Base-by-base conservation (phyloP, 352 stramenopile genomes). In the Achlya hypogyna region DNA sequence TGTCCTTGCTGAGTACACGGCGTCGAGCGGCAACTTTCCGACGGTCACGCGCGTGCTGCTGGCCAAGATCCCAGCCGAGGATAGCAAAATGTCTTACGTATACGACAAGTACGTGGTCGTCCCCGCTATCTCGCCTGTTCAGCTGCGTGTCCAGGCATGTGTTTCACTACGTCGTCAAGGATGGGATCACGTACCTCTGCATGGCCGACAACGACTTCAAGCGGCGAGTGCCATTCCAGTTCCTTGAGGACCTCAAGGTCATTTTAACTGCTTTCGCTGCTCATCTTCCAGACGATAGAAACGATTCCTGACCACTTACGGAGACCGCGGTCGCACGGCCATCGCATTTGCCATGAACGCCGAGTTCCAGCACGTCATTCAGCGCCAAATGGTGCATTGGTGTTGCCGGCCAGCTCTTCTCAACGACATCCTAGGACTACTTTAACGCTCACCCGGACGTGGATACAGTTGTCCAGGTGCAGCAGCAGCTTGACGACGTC, bases 261-360 rank as follows among this genome's bases (percentile, higher is more conserved):
- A 27, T 5, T n/a, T 4, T 54, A 22, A 20, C 29, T 51, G 29
- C 25, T 43, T 31, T n/a, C 9, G 25, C 38, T 25, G n/a, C 14
- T 31, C 12, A 51, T 65, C 12, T 1, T 56, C 18, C 27, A n/a
- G 20, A 5, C 29, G 0, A 23, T 53, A 80, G 74, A 87, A 56
- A 14, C 77, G 87, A 29, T 98, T 98, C 72, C 79, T 86, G 32
- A 73, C 77, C 4, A 80, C 74, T 59, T 98, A 97, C 65, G 88
- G 88, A 23, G 72, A 85, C 34, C 80, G 78, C 20, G 81, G 79
- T 1, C 77, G 88, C 35, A 95, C 86, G 6, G 96, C 97, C 22
- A 98, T 98, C 69, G 96, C 97, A 16, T 99, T 99, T 73, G 87
- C 89, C 54, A 96, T 99, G 78, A 99, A 99, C 77, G 92, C 97